Evolutionary conservation across 2,329 filamentous ascomycete species (phyloP).

Genomic region (Botrytis medusae): DNA sequence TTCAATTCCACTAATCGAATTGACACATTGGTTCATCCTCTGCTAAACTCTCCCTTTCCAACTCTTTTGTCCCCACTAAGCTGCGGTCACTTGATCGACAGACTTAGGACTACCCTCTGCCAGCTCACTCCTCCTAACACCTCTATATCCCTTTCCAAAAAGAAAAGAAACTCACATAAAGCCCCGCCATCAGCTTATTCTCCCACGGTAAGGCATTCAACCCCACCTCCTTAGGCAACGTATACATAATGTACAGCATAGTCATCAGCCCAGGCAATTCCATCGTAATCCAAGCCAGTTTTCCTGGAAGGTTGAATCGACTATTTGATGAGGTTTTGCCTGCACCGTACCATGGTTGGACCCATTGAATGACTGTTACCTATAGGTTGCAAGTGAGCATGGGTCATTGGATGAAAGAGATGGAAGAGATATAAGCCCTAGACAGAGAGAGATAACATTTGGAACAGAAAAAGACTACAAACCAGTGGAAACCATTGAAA

Average conservation of each 20-base stretch:
- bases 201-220: conserved; percentile 68
- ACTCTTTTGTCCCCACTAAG: neutral
- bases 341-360: conserved; percentile 77
- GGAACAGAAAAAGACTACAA: conserved; percentile 30
- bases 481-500: conserved; percentile 54
- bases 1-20: neutral
- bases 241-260: conserved; percentile 75
- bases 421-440: neutral
- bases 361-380: conserved; percentile 74
- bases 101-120: neutral
- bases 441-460: neutral
- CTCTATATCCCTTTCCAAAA: neutral
- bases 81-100: neutral
- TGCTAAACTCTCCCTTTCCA: neutral
- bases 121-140: neutral
- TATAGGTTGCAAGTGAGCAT: conserved; percentile 41
- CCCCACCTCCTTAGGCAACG: conserved; percentile 58
- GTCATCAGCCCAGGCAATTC: conserved; percentile 76
- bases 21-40: neutral
- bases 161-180: conserved; percentile 50
- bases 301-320: conserved; percentile 82
- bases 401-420: neutral
- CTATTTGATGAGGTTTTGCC: conserved; percentile 84
- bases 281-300: conserved; percentile 85
- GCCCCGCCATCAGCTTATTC: conserved; percentile 71